Evolutionary conservation across 1,284 basidiomycete species (phyloP).

Genomic region (Grifola frondosa): DNA sequence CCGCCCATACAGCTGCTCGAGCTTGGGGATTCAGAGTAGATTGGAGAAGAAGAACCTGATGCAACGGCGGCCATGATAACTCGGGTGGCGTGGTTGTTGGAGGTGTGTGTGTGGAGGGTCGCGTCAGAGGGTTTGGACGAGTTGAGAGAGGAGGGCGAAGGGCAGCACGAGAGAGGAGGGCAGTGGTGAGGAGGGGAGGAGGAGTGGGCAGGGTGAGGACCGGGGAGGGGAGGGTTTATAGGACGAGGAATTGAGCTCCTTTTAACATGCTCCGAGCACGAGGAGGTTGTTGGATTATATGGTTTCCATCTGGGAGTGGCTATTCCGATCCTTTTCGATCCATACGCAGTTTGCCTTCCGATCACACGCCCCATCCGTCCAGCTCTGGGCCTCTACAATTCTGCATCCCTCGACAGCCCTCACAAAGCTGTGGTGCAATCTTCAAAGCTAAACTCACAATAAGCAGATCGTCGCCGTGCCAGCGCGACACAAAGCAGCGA

Average conservation of each 20-base stretch:
- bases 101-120: not conserved
- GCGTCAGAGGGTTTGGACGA: conserved; percentile 1
- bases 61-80: conserved; percentile 18
- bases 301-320: no score
- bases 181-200: not conserved
- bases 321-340: no score
- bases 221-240: not conserved
- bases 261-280: no score
- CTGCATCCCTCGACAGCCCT: no score
- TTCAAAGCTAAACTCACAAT: no score
- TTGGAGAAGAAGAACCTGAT: conserved; percentile 13
- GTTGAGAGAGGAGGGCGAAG: not conserved
- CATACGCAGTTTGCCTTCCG: no score
- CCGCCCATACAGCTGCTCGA: conserved; percentile 6
- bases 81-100: conserved; percentile 3
- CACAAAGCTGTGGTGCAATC: no score
- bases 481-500: no score
- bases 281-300: no score
- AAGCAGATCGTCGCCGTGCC: no score
- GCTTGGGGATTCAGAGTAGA: conserved; percentile 14
- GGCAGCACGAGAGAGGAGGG: conserved; percentile 5
- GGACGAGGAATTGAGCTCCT: not conserved
- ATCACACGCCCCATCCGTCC: no score
- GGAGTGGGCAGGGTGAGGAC: not conserved
- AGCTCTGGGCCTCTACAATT: no score